Base-by-base conservation (phyloP, 345 rosid species). In the Citrus reticulata region DNA sequence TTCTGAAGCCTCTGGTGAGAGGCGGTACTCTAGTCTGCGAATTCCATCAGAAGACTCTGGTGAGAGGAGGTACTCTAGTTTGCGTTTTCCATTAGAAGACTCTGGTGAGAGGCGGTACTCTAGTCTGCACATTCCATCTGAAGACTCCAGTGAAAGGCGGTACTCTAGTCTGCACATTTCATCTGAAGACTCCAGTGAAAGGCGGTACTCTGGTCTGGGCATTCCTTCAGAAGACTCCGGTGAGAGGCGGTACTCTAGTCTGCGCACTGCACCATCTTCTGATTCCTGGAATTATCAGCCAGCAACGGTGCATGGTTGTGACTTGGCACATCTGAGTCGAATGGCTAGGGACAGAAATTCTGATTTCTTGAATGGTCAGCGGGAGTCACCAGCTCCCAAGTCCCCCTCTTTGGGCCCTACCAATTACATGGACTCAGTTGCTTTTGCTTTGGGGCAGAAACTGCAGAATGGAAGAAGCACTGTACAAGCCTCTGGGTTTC, bases 241-340 rank as follows among this genome's bases (percentile, higher is more conserved):
- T 35, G 77, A 61, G 68, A 59, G 77, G 42, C 84, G 80, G 13
- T 86, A 83, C 81, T 83, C 82, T 46, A 85, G 89, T 79, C 58
- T 83, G 85, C 95, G 92, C 46, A 79, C 85, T 68, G 84, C 87
- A 46, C 88, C 91, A n/a, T 84, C 97, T 77, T 82, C 93, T 65
- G 93, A 90, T 75, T 81, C 85, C 67, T 71, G 88, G 90, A 91
- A 87, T 78, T 83, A 83, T 75, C 99, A 88, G 84, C 98, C 97
- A 80, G 92, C 92, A 51, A 91, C 97, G 0, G 84, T 94, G 14
- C 98, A 90, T 72, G 95, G 97, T 66, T 89, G 83, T 86, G 96
- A 90, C 86, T 71, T 93, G 29, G 87, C 90, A 66, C 84, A 82
- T 73, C 83, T 88, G 39, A 86, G 81, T 81, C 86, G 64, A 75